Evolutionary conservation across 768 basidiomycete species (phyloP), one percentile per base, ranked within the genome.

Genomic region (Fomitopsis pulvina): DNA sequence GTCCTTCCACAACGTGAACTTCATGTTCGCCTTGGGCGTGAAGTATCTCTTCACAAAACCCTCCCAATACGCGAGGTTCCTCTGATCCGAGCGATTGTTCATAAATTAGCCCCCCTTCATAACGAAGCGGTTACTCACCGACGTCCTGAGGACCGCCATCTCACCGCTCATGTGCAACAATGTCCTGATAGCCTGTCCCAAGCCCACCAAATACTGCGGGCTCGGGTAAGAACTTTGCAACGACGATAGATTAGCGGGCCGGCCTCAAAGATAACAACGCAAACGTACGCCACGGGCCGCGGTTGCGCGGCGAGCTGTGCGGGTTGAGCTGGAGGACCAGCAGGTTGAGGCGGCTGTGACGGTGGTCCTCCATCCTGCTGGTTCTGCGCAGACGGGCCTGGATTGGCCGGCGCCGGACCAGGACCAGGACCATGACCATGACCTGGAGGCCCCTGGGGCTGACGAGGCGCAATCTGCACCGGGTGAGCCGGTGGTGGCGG

Each of bases 1-100:
- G 63, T 90, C 88, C 62, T 87, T 87, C 89, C 89, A 91, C n/a
- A 92, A 67, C 2, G 87, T 90, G 57, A 92, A 74, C 63, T 81
- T 87, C 79, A 91, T 80, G 41, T 78, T 66, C 20, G 87, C 84
- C 51, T 79, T 78, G 2, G 80, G 75, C 8, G 79, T 78, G 60
- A 91, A 92, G 55, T 82, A 90, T 25, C 83, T 79, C 43, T 73
- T 72, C 52, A 89, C 76, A 30, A 88, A 58, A 2, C 70, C 68
- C 10, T 71, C 70, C 90, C 89, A 92, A 70, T 77, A 85, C 12
- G 76, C 71, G 41, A 86, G 67, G 57, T 79, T 74, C 43, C 80
- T 62, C 75, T 86, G 85, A 75, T 34, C 32, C 18, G 10, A 6
- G 3, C 22, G 26, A 21, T 18, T 18, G 29, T 21, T 49, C n/a